phyloP scores from a whole-genome alignment of 345 rosid species.

The Eucalyptus sideroxylon region DNA sequence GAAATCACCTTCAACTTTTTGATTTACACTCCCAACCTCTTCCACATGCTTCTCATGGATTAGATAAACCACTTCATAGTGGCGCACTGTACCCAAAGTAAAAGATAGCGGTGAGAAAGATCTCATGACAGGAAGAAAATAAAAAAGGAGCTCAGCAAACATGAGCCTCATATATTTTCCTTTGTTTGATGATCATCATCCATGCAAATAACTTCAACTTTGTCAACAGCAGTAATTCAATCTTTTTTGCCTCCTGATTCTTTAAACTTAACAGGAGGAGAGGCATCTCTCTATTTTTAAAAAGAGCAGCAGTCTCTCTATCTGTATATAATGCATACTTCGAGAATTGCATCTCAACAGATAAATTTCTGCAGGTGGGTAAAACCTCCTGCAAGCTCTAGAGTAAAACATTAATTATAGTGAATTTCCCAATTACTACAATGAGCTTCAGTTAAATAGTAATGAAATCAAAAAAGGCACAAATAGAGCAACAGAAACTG shows the following conservation, averaged over 20 bases:
- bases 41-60: conserved; percentile 84
- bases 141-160: background rate
- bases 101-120: background rate
- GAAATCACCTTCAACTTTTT: conserved; percentile 76
- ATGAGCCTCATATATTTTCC: background rate
- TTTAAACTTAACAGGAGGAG: background rate
- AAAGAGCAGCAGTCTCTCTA: background rate
- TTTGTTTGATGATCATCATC: background rate
- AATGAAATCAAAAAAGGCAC: background rate
- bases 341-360: background rate
- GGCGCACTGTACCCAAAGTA: conserved; percentile 49
- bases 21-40: conserved; percentile 56
- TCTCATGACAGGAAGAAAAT: background rate
- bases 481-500: background rate
- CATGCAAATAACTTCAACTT: background rate
- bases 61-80: conserved; percentile 88
- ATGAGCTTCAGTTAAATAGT: background rate
- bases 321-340: background rate
- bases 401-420: background rate
- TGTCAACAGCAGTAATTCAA: background rate
- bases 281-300: background rate
- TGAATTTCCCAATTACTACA: background rate
- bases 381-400: background rate
- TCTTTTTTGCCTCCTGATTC: background rate
- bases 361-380: background rate